phyloP scores from a whole-genome alignment of 768 basidiomycete species.

The Cyclocybe aegerita region DNA sequence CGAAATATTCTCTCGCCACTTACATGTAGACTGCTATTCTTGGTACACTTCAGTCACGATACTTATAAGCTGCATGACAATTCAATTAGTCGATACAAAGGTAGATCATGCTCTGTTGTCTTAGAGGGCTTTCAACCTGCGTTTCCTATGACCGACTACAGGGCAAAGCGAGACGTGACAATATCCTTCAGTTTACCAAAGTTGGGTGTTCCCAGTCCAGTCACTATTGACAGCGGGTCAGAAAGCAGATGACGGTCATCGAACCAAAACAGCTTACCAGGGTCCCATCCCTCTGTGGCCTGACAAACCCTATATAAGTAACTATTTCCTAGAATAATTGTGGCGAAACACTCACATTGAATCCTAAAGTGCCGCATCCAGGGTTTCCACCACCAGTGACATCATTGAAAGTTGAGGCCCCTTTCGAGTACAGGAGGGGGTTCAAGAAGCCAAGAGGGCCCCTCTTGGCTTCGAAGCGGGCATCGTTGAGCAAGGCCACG shows the following conservation, averaged over 20 bases:
- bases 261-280: constrained; percentile 36
- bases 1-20: too few species aligned
- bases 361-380: constrained; percentile 64
- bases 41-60: not conserved
- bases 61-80: too few species aligned
- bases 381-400: constrained; percentile 56
- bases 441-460: constrained; percentile 66
- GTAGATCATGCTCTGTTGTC: not conserved
- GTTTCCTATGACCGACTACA: not conserved
- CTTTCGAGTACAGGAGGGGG: constrained; percentile 53
- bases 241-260: not conserved
- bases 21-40: too few species aligned
- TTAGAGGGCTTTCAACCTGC: not conserved
- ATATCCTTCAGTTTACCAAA: constrained; percentile 44
- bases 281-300: constrained; percentile 61
- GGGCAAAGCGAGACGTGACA: constrained; percentile 16
- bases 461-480: constrained; percentile 40
- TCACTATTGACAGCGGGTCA: constrained; percentile 32
- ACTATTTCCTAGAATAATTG: constrained; percentile 1
- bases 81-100: too few species aligned
- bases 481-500: constrained; percentile 66
- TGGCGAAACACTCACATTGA: constrained; percentile 46
- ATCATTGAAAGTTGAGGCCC: constrained; percentile 48
- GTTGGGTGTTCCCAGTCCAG: constrained; percentile 55
- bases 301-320: constrained; percentile 14